A percentile compares a stretch with the other conserved stretches of the same genome.
Evolutionary conservation across 2,329 filamentous ascomycete genomes (phyloP).

Genomic region (Arthrobotrys musiformis): DNA sequence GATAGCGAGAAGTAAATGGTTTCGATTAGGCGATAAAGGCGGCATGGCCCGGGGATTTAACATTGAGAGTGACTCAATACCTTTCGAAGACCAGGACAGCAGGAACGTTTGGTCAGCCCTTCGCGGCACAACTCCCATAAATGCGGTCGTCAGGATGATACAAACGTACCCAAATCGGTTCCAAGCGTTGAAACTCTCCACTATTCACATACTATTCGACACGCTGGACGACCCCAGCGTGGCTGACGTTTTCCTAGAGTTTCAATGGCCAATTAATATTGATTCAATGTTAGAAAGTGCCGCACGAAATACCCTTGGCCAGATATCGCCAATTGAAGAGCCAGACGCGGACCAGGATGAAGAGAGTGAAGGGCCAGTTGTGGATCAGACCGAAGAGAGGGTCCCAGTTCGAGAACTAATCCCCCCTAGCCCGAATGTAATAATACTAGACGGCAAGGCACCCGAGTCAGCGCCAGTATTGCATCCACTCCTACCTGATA

Average conservation of each 20-base stretch:
- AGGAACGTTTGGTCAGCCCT: constrained; percentile 1
- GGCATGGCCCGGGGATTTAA: neutral
- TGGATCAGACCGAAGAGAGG: no score
- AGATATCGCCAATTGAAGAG: no score
- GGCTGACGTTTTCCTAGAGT: neutral
- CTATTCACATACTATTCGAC: neutral
- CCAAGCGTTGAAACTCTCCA: neutral
- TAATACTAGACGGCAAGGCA: neutral
- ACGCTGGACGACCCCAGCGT: neutral
- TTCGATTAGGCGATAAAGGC: neutral
- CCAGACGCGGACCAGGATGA: no score
- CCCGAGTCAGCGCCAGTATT: neutral
- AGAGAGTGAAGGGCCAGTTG: no score
- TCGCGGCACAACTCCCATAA: neutral
- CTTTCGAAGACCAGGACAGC: neutral
- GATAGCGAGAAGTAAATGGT: neutral
- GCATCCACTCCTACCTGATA: neutral
- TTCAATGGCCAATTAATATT: neutral
- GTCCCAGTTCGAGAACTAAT: neutral
- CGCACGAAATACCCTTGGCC: no score
- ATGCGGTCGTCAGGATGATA: neutral
- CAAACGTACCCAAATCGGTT: neutral
- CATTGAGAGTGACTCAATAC: neutral
- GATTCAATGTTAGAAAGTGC: neutral
- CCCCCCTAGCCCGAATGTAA: neutral